phyloP scores from a whole-genome alignment of 2,329 filamentous ascomycete species.

The Penicillium griseofulvum region DNA sequence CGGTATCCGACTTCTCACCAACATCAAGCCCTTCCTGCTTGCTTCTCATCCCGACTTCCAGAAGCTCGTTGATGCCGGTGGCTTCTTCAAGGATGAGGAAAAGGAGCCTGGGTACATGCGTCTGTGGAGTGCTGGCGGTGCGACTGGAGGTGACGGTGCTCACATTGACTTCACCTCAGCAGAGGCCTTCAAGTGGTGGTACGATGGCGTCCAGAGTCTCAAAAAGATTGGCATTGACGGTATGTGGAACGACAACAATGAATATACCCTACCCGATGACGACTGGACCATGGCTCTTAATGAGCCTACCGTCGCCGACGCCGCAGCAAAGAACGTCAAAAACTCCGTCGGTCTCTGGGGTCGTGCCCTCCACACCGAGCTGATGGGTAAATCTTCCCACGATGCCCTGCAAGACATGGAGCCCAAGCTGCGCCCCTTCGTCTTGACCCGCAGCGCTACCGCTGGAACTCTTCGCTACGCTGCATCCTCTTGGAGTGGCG shows the following conservation, averaged over 20 bases:
- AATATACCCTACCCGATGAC: slow-evolving; percentile 67
- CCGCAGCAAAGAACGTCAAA: slow-evolving; percentile 41
- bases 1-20: slow-evolving; percentile 67
- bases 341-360: slow-evolving; percentile 67
- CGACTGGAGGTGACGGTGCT: slow-evolving; percentile 66
- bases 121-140: slow-evolving; percentile 71
- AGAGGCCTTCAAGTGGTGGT: slow-evolving; percentile 69
- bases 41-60: slow-evolving; percentile 65
- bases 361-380: slow-evolving; percentile 65
- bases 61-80: slow-evolving; percentile 57
- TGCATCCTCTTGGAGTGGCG: slow-evolving; percentile 71
- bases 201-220: slow-evolving; percentile 62
- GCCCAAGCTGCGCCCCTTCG: slow-evolving; percentile 62
- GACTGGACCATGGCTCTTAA: slow-evolving; percentile 63
- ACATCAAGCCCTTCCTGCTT: slow-evolving; percentile 71
- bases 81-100: slow-evolving; percentile 62
- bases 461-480: slow-evolving; percentile 68
- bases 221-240: slow-evolving; percentile 65
- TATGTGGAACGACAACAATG: slow-evolving; percentile 80
- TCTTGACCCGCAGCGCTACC: slow-evolving; percentile 68
- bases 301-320: slow-evolving; percentile 38
- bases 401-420: slow-evolving; percentile 61
- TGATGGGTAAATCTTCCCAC: slow-evolving; percentile 69
- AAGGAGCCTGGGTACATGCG: slow-evolving; percentile 56
- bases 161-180: slow-evolving; percentile 72